Evolutionary conservation across 2,329 filamentous ascomycete species (phyloP).

Genomic region (Arthrinium puccinioides): DNA sequence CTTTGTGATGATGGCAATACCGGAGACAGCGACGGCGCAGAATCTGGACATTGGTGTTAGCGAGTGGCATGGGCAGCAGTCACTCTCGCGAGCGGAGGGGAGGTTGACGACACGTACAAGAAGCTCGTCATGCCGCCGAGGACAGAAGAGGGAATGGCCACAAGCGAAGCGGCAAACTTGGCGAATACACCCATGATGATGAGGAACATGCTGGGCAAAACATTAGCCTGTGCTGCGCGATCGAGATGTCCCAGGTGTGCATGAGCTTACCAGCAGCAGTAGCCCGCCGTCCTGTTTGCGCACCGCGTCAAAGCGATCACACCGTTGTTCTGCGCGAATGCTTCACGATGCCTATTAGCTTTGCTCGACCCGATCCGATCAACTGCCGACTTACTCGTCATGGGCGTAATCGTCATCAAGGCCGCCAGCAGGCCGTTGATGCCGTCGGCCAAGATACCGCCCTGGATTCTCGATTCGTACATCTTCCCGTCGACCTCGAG

Average conservation of each 20-base stretch:
- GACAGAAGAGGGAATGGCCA: constrained; percentile 63
- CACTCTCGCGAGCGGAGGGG: not conserved
- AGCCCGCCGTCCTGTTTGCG: constrained; percentile 74
- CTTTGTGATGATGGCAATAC: constrained; percentile 66
- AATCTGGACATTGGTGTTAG: not conserved
- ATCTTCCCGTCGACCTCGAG: constrained; percentile 65
- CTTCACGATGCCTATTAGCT: not conserved
- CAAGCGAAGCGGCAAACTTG: constrained; percentile 74
- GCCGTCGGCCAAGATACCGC: constrained; percentile 71
- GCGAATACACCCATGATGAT: constrained; percentile 75
- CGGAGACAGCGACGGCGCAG: constrained; percentile 58
- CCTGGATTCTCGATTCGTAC: constrained; percentile 73
- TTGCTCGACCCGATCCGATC: too few species aligned
- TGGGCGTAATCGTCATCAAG: constrained; percentile 72
- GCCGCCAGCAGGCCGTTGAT: constrained; percentile 68
- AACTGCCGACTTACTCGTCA: constrained; percentile 41
- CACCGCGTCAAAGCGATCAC: constrained; percentile 77
- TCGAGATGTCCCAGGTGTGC: too few species aligned
- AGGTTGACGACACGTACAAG: constrained; percentile 36
- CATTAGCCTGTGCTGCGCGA: too few species aligned
- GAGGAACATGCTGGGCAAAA: constrained; percentile 53
- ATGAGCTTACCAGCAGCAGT: constrained; percentile 53
- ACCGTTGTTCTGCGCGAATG: constrained; percentile 79
- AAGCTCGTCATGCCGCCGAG: constrained; percentile 74
- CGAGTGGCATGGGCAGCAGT: too few species aligned